Evolutionary conservation across 1,284 basidiomycete species (phyloP), one percentile per base, ranked within the genome.

Genomic region (Violaceomyces palustris): DNA sequence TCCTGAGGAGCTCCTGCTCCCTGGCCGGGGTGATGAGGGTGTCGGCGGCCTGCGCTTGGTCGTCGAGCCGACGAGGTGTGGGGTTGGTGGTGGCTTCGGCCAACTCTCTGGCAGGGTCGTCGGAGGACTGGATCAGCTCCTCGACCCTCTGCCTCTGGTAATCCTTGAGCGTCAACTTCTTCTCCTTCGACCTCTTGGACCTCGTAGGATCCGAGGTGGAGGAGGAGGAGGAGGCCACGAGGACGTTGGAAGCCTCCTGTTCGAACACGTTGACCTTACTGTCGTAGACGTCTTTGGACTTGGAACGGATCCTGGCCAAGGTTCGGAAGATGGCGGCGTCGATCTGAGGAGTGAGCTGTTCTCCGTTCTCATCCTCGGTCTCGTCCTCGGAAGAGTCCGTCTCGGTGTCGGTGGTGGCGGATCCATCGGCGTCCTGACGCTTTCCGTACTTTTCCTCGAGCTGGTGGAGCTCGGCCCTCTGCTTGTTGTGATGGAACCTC

Each of bases 271-370:
- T 55, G 4, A 47, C 52, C 12, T 49, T 77, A 1, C 77, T 73
- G 60, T 92, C 80, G 62, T 93, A 93, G 32, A 93, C 87, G 1
- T 79, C 81, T 0, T 88, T 88, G 72, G 97, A 90, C 61, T 82
- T 86, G 45, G 80, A 79, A 67, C 83, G 82, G 50, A 98, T 97
- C 61, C 85, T 81, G 1, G 86, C 86, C 7, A 98, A 78, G 0
- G 92, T 98, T 37, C 89, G 80, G 31, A 98, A 79, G 64, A 98
- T 94, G 15, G 94, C 94, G 33, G 86, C 94, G 71, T 98, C 93
- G 35, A 97, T 81, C 0, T 87, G 85, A 2, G 92, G 90, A 0
- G 91, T 98, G 43, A 98, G 81, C 74, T 97, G 88, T 60, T 90
- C 89, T 11, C 92, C 94, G 50, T 94, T 87, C 69, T 93, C 89